Percentiles rank a stretch among this genome's conserved stretches.
phyloP scores from a whole-genome alignment of 2,329 filamentous ascomycete species.

The Colletotrichum liaoningense region DNA sequence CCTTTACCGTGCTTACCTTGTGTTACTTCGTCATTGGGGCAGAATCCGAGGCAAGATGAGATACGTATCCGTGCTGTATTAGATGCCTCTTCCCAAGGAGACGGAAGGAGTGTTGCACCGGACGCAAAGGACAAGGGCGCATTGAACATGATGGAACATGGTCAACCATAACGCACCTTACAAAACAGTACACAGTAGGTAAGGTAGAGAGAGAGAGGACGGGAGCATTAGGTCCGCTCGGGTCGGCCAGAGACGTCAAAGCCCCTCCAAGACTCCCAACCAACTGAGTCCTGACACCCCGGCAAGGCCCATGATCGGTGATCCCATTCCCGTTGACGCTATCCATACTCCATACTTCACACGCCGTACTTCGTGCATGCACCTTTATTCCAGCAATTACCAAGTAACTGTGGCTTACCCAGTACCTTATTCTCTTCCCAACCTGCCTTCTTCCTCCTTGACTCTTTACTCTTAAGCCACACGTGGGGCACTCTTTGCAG shows the following conservation, averaged over 20 bases:
- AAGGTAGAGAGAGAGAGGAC: background rate
- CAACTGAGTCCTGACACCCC: too few species aligned
- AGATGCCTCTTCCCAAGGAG: background rate
- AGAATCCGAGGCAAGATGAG: background rate
- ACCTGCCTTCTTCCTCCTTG: background rate
- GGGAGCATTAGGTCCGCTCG: slow-evolving; percentile 29
- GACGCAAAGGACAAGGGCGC: background rate
- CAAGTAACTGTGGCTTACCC: slow-evolving; percentile 1
- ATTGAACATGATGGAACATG: slow-evolving; percentile 10
- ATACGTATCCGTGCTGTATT: background rate
- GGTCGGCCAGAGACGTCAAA: slow-evolving; percentile 12
- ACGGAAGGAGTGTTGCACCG: background rate
- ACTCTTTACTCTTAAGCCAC: slow-evolving; percentile 15
- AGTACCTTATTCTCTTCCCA: background rate
- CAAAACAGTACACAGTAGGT: too few species aligned
- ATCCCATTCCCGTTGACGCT: slow-evolving; percentile 1
- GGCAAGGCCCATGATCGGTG: background rate
- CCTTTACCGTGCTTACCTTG: background rate
- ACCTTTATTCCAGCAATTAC: background rate
- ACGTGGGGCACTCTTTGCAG: background rate
- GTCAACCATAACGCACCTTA: background rate
- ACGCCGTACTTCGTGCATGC: background rate
- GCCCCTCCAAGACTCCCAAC: slow-evolving; percentile 1
- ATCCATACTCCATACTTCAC: background rate
- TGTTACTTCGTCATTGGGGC: background rate